phyloP scores from a whole-genome alignment of 2,329 filamentous ascomycete genomes.

The Gnomoniopsis smithogilvyi region DNA sequence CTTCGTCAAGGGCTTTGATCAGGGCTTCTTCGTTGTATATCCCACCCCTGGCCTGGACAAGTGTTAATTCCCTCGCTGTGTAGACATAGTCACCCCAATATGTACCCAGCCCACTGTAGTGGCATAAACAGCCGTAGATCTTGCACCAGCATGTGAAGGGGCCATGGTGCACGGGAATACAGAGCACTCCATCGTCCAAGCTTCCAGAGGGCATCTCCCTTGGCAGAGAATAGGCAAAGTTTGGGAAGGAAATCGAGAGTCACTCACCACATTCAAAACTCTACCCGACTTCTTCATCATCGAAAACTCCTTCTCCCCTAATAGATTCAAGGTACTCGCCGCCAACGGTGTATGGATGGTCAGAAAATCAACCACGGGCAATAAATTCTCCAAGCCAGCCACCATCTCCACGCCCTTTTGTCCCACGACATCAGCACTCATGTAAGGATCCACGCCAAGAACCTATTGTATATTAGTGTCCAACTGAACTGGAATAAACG shows the following conservation, averaged over 20 bases:
- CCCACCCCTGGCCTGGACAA: slow-evolving; percentile 53
- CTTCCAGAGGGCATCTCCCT: no score
- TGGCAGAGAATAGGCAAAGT: no score
- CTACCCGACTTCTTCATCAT: slow-evolving; percentile 72
- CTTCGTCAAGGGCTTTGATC: slow-evolving; percentile 65
- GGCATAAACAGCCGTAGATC: no score
- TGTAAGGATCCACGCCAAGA: slow-evolving; percentile 73
- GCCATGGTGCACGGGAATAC: no score
- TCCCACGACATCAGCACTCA: slow-evolving; percentile 66
- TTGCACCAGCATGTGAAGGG: no score
- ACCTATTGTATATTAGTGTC: no score
- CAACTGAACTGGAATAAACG: no score
- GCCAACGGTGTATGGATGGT: slow-evolving; percentile 80
- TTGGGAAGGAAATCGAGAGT: no score
- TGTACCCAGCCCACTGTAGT: no score
- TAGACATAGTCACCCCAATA: no score
- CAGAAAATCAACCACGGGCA: slow-evolving; percentile 69
- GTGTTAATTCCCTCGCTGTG: no score
- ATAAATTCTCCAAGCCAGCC: slow-evolving; percentile 54
- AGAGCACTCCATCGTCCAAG: no score
- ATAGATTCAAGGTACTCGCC: slow-evolving; percentile 71
- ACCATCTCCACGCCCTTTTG: slow-evolving; percentile 64
- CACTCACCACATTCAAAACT: slow-evolving; percentile 69
- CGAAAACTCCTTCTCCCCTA: slow-evolving; percentile 62
- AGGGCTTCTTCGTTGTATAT: slow-evolving; percentile 77